phyloP scores from a whole-genome alignment of 2,329 filamentous ascomycete genomes.

The Xylariaceae sp. region DNA sequence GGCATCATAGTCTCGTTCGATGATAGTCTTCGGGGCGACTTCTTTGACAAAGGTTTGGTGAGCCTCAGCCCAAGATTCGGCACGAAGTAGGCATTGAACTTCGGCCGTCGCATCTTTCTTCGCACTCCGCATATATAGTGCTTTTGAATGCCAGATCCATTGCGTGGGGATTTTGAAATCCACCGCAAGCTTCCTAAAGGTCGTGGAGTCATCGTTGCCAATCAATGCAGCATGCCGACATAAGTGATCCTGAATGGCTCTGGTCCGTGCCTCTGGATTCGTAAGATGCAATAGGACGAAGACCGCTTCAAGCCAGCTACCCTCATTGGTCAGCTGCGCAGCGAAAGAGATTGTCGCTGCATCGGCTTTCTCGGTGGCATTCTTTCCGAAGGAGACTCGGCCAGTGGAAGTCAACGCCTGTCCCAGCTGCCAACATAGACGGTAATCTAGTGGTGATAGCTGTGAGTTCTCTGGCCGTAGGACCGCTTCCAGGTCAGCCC shows the following conservation, averaged over 20 bases:
- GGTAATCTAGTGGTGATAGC: conserved; percentile 74
- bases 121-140: conserved; percentile 78
- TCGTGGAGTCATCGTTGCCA: conserved; percentile 61
- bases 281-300: conserved; percentile 83
- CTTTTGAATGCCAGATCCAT: conserved; percentile 90
- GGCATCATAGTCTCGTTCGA: conserved; percentile 78
- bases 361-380: conserved; percentile 68
- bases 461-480: conserved; percentile 80
- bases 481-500: conserved; percentile 69
- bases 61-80: conserved; percentile 77
- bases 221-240: conserved; percentile 74
- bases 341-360: conserved; percentile 71
- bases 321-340: conserved; percentile 66
- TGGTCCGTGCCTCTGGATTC: conserved; percentile 65
- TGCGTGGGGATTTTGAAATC: conserved; percentile 73
- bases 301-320: conserved; percentile 72
- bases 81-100: conserved; percentile 80
- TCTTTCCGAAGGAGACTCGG: conserved; percentile 58
- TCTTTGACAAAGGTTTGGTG: conserved; percentile 81
- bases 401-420: conserved; percentile 65
- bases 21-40: conserved; percentile 82
- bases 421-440: conserved; percentile 85
- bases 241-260: conserved; percentile 75
- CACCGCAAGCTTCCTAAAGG: conserved; percentile 65
- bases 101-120: conserved; percentile 73